Percentiles rank a stretch among this genome's conserved stretches.
Conservation (phyloP, 2,329 filamentous ascomycete species). For the Rhytidhysteron rufulum region DNA sequence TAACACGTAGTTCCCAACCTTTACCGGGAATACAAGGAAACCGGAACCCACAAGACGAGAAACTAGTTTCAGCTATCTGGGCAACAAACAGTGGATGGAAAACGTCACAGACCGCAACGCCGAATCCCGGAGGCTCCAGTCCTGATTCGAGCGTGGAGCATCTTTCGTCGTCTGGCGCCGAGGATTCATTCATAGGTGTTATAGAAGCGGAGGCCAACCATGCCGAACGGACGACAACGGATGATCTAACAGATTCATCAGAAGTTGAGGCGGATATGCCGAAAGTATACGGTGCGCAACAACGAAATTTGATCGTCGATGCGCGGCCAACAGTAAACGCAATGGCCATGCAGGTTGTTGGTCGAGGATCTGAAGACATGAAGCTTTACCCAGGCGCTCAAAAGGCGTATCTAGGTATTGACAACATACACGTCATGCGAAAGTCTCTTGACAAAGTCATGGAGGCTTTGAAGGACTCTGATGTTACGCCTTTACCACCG, state of each 20-base stretch:
- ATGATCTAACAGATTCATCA: conserved; percentile 26
- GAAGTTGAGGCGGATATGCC: conserved; percentile 34
- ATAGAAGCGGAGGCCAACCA: conserved; percentile 19
- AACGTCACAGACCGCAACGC: conserved; percentile 19
- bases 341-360: conserved; percentile 87
- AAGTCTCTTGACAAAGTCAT: conserved; percentile 83
- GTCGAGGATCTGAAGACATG: conserved; percentile 95
- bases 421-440: conserved; percentile 98
- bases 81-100: conserved; percentile 53
- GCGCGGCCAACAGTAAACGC: conserved; percentile 92
- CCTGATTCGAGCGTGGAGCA: conserved; percentile 32
- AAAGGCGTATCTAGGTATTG: conserved; percentile 91
- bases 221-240: conserved; percentile 15
- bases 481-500: conserved; percentile 77
- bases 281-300: conserved; percentile 80
- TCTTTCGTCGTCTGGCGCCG: conserved; percentile 25
- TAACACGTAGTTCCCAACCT: conserved; percentile 91
- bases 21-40: conserved; percentile 81
- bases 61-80: conserved; percentile 88
- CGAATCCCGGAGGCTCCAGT: conserved; percentile 21
- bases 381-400: conserved; percentile 90
- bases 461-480: conserved; percentile 87
- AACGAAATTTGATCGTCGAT: conserved; percentile 92
- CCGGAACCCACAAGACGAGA: conserved; percentile 92
- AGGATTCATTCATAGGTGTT: conserved; percentile 32